phyloP scores from a whole-genome alignment of 2,329 filamentous ascomycete species.

The Clonostachys solani region DNA sequence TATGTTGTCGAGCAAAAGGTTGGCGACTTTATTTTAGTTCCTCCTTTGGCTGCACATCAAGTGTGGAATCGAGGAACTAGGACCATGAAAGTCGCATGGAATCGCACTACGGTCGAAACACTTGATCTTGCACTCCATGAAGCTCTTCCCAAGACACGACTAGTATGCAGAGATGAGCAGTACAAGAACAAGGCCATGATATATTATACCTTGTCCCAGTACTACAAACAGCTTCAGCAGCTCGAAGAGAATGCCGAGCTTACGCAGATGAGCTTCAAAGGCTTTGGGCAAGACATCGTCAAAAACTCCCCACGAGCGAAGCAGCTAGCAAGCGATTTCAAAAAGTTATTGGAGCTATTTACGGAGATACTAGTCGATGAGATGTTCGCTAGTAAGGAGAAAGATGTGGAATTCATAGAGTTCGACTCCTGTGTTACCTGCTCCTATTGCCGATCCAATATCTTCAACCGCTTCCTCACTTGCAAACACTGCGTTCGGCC shows the following conservation, averaged over 20 bases:
- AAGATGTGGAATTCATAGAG: conserved; percentile 67
- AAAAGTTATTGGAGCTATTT: conserved; percentile 72
- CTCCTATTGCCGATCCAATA: conserved; percentile 92
- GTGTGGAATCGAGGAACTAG: conserved; percentile 97
- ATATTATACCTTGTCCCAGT: conserved; percentile 82
- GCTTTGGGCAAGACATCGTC: conserved; percentile 41
- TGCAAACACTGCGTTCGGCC: conserved; percentile 77
- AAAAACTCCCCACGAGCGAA: conserved; percentile 43
- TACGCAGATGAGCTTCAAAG: conserved; percentile 38
- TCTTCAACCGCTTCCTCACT: conserved; percentile 94
- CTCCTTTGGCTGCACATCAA: conserved; percentile 89
- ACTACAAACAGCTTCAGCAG: conserved; percentile 55
- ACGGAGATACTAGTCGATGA: conserved; percentile 79
- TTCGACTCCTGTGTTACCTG: conserved; percentile 93
- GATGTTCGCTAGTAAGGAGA: conserved; percentile 72
- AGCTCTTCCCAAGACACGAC: conserved; percentile 79
- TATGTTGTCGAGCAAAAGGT: conserved; percentile 88
- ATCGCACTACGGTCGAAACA: conserved; percentile 88
- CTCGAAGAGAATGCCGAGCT: conserved; percentile 45
- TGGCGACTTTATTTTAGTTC: conserved; percentile 91
- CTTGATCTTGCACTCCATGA: conserved; percentile 82
- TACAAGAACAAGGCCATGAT: conserved; percentile 98
- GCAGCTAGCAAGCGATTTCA: conserved; percentile 80
- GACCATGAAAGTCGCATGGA: conserved; percentile 98
- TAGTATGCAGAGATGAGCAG: conserved; percentile 95